Evolutionary conservation across 1,284 basidiomycete species (phyloP).

Genomic region (Marasmius sp.): DNA sequence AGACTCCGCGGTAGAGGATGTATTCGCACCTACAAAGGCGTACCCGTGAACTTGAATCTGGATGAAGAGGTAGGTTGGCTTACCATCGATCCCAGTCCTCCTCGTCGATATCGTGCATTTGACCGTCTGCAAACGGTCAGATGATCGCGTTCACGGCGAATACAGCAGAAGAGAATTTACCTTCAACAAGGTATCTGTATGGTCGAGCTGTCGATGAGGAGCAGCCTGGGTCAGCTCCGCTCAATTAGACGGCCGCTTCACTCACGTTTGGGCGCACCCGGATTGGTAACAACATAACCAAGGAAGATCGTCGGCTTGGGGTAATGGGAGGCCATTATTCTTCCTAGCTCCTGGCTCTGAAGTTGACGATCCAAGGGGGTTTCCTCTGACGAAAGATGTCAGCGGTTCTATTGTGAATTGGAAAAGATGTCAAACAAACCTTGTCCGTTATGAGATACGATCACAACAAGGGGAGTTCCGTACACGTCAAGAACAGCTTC

Average conservation of each 20-base stretch:
- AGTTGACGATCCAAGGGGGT: slow-evolving; percentile 87
- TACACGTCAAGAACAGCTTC: slow-evolving; percentile 86
- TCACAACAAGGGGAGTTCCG: slow-evolving; percentile 78
- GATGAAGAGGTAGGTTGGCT: slow-evolving; percentile 14
- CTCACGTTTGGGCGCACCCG: slow-evolving; percentile 70
- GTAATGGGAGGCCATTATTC: slow-evolving; percentile 74
- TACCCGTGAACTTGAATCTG: not conserved
- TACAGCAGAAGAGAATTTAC: not conserved
- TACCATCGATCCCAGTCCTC: slow-evolving; percentile 74
- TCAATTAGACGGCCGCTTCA: slow-evolving; percentile 8
- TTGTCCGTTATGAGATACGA: slow-evolving; percentile 93
- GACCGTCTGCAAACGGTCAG: slow-evolving; percentile 46
- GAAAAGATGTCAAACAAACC: slow-evolving; percentile 39
- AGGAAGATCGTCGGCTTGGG: slow-evolving; percentile 85
- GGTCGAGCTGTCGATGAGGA: slow-evolving; percentile 58
- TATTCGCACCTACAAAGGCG: slow-evolving; percentile 75
- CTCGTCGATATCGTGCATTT: slow-evolving; percentile 73
- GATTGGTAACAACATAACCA: slow-evolving; percentile 84
- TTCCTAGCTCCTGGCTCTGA: slow-evolving; percentile 81
- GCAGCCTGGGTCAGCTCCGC: not conserved
- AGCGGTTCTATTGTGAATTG: slow-evolving; percentile 4
- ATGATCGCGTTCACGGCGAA: not conserved
- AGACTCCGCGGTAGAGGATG: slow-evolving; percentile 80
- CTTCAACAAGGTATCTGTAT: slow-evolving; percentile 76
- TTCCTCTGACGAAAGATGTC: slow-evolving; percentile 60